Evolutionary conservation across 2,329 filamentous ascomycete genomes (phyloP).

Genomic region (Fusarium sp.): DNA sequence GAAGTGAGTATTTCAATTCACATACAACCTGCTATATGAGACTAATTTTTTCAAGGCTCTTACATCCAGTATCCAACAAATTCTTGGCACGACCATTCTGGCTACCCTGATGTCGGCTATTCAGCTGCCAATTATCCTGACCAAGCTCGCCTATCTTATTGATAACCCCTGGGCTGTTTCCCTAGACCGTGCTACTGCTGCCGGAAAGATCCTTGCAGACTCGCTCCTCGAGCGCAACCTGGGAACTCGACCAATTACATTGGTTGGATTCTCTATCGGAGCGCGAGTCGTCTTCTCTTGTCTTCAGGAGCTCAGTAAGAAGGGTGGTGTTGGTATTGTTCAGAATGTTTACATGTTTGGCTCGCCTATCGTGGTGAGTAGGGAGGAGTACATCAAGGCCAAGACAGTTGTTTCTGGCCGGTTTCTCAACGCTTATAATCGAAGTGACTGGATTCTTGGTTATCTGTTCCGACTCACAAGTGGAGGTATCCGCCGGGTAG

Average conservation of each 20-base stretch:
- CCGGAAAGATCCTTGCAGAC: slow-evolving; percentile 93
- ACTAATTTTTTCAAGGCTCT: slow-evolving; percentile 72
- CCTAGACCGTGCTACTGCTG: slow-evolving; percentile 86
- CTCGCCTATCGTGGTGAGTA: slow-evolving; percentile 89
- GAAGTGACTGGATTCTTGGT: slow-evolving; percentile 95
- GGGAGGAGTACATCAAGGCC: slow-evolving; percentile 86
- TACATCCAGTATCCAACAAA: slow-evolving; percentile 95
- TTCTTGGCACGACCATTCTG: slow-evolving; percentile 89
- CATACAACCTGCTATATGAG: background rate
- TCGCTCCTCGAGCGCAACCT: slow-evolving; percentile 92
- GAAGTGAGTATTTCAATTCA: slow-evolving; percentile 72
- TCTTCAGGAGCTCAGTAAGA: slow-evolving; percentile 84
- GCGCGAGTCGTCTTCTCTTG: slow-evolving; percentile 93
- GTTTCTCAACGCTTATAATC: slow-evolving; percentile 94
- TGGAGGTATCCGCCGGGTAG: slow-evolving; percentile 89
- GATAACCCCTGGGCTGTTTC: slow-evolving; percentile 99
- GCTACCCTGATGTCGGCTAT: slow-evolving; percentile 91
- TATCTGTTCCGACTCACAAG: slow-evolving; percentile 96
- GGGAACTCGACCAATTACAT: slow-evolving; percentile 88
- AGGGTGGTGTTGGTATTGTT: slow-evolving; percentile 85
- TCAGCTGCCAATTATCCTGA: slow-evolving; percentile 90
- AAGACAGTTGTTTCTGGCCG: slow-evolving; percentile 89
- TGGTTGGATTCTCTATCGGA: slow-evolving; percentile 94
- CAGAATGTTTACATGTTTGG: slow-evolving; percentile 98
- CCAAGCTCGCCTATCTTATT: slow-evolving; percentile 94